Base-by-base conservation (phyloP, 2,329 filamentous ascomycete genomes). In the Xylariaceae sp. region DNA sequence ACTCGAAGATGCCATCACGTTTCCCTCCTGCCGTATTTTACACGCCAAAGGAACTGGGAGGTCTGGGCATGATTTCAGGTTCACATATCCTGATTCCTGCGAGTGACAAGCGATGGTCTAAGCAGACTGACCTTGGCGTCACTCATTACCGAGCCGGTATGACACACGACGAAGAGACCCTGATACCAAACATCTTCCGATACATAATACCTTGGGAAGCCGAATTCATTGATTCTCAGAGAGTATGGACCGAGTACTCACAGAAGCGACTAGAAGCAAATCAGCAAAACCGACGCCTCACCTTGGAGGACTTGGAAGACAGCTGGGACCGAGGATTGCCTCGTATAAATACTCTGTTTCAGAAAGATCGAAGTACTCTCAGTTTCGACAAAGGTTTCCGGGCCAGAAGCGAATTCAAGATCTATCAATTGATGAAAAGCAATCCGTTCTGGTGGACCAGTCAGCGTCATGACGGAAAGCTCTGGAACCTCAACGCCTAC, bases 371-470 rank as follows among this genome's bases (percentile, higher is more conserved):
- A 66, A 96, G 91, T 70, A 99, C 94, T 0, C 80, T 99, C 59
- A 95, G 90, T 67, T 99, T 99, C 67, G 94, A 99, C 76, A 99
- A 99, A 74, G 94, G 94, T 51, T 99, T 97, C 85, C 87, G 94
- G 63, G 86, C 92, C 13, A 83, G 94, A 50, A 90, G 92, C 10
- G 94, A 99, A 70, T 99, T 99, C 78, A 99, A 99, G 78, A 86
- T 94, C 29, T 99, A 97, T 69, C 92, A 97, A 71, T 79, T 97
- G 56, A 97, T 99, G 92, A 96, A 95, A 83, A 95, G 88, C 73
- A 96, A 97, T 69, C 94, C 94, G 0, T 97, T 97, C 79, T 96
- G 92, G 91, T 99, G 94, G 94, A 99, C 94, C 3, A 95, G 89
- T 65, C 92, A 97, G 71, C 81, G 94, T 37, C 95, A 99, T 66